These are phyloP conservation scores for Musa balbisiana DNA, from an alignment of 202 grass and related monocot species.

Conservation along the genomic window DNA sequence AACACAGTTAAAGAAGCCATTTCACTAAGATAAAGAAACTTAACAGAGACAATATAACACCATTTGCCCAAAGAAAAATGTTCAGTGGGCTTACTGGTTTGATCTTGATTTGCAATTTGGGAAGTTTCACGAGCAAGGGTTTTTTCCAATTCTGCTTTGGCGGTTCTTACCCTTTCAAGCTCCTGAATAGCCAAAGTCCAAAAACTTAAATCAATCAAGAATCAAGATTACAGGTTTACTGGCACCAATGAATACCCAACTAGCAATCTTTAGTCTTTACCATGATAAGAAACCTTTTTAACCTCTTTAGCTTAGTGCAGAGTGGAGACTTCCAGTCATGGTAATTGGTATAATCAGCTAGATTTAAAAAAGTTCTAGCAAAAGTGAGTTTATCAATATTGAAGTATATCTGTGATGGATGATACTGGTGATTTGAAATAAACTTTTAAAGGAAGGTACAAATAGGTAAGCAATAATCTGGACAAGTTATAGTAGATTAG, in stretches of 20 bases:
- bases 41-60: not conserved
- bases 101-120: constrained; percentile 57
- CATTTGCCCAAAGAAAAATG: not conserved
- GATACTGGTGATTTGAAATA: too few species aligned
- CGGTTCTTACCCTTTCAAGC: constrained; percentile 76
- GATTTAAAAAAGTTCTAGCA: too few species aligned
- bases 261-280: too few species aligned
- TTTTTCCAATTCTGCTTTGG: constrained; percentile 80
- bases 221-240: not conserved
- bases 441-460: too few species aligned
- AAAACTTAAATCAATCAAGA: not conserved
- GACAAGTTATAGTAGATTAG: not conserved
- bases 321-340: too few species aligned
- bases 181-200: constrained; percentile 46
- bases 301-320: too few species aligned
- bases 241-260: too few species aligned
- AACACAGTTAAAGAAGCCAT: not conserved
- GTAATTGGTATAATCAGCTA: too few species aligned
- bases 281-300: too few species aligned
- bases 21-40: not conserved
- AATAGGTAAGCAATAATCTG: too few species aligned
- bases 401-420: too few species aligned
- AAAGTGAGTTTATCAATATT: too few species aligned
- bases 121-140: constrained; percentile 41
- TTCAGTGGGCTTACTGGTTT: constrained; percentile 37